A percentile compares a stretch with the other conserved stretches of the same genome.
Conservation (phyloP, 805 yeast species). For the Priceomyces haplophilus region DNA sequence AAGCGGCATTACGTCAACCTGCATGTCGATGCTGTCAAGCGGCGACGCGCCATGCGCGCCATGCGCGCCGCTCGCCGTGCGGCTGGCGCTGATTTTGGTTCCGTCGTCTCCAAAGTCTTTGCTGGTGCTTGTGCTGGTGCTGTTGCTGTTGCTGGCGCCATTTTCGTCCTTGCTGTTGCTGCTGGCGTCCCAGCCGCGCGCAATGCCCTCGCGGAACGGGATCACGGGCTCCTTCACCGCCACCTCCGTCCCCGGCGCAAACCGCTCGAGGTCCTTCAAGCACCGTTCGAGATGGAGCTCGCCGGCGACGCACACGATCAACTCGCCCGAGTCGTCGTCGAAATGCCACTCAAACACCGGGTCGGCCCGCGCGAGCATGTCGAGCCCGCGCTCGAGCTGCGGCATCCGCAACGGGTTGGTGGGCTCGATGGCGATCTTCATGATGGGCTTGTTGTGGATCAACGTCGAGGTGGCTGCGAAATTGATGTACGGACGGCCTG, state of each 20-base stretch:
- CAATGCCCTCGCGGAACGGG: constrained; percentile 86
- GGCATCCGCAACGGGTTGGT: constrained; percentile 78
- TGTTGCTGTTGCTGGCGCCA: constrained; percentile 40
- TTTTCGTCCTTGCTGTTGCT: constrained; percentile 17
- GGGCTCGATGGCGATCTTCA: constrained; percentile 95
- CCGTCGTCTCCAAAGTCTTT: too few species aligned
- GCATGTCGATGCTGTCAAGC: constrained; percentile 41
- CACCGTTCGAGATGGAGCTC: constrained; percentile 95
- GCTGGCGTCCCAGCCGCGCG: too few species aligned
- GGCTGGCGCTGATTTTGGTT: too few species aligned
- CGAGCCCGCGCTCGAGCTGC: constrained; percentile 72
- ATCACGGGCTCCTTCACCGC: constrained; percentile 88
- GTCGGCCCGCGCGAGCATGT: constrained; percentile 79
- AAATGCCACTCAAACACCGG: constrained; percentile 88
- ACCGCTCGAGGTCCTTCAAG: constrained; percentile 81
- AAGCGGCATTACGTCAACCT: constrained; percentile 58
- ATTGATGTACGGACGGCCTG: constrained; percentile 75
- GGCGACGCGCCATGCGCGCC: too few species aligned
- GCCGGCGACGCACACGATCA: constrained; percentile 92
- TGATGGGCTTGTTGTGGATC: constrained; percentile 77
- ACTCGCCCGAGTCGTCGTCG: constrained; percentile 85
- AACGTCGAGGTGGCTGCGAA: constrained; percentile 47
- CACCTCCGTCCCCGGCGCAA: constrained; percentile 82
- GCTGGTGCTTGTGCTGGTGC: too few species aligned
- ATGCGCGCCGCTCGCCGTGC: too few species aligned